phyloP scores from a whole-genome alignment of 257 asterid genomes.

The Solanum paucissectum region DNA sequence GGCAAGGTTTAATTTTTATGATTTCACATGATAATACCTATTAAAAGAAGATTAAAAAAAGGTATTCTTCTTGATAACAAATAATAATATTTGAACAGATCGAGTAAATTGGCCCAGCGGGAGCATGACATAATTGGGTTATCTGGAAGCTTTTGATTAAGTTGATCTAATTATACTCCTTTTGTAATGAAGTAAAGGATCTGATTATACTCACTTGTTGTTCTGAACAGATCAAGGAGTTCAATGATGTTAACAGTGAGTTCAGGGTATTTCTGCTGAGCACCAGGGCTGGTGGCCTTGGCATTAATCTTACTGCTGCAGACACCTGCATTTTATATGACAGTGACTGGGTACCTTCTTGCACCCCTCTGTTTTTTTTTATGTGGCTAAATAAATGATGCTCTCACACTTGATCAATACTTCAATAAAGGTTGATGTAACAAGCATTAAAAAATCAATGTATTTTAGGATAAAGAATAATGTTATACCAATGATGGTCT shows the following conservation, averaged over 20 bases:
- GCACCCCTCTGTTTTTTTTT: background rate
- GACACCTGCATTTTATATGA: slow-evolving; percentile 97
- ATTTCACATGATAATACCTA: background rate
- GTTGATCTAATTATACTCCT: background rate
- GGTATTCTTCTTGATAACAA: background rate
- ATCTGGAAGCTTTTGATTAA: background rate
- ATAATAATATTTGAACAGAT: background rate
- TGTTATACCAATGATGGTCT: background rate
- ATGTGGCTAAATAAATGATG: background rate
- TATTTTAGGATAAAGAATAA: background rate
- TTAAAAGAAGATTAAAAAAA: background rate
- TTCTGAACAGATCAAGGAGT: slow-evolving; percentile 63
- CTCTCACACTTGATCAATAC: background rate
- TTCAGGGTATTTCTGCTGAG: slow-evolving; percentile 79
- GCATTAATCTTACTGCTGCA: slow-evolving; percentile 96
- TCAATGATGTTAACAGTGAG: slow-evolving; percentile 57
- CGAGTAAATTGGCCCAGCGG: background rate
- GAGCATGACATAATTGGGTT: background rate
- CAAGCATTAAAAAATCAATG: background rate
- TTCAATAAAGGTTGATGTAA: background rate
- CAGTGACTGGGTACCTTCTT: slow-evolving; percentile 82
- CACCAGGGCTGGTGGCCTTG: slow-evolving; percentile 99
- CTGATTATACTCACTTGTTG: background rate
- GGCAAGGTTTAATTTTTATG: background rate
- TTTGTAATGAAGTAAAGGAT: background rate